These are phyloP conservation scores for Debaryomyces psychrophilus DNA, from an alignment of 1,139 yeast genomes.

Conservation along the genomic window DNA sequence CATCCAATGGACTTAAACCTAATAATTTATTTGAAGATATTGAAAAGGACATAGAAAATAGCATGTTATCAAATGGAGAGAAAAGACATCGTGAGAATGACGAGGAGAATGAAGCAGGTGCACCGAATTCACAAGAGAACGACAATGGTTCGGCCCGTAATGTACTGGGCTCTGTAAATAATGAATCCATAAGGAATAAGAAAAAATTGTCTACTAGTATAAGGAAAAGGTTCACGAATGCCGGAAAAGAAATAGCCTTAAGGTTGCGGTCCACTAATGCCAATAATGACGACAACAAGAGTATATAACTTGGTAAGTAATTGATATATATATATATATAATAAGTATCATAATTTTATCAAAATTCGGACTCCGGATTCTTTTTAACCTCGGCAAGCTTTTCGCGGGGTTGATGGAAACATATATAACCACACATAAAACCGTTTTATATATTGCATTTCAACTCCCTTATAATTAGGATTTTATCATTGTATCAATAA, in stretches of 20 bases:
- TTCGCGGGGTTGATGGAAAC: background rate
- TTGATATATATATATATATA: slow-evolving; percentile 3
- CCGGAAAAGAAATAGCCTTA: slow-evolving; percentile 28
- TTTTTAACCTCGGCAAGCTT: background rate
- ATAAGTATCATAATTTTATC: background rate
- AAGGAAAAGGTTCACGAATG: slow-evolving; percentile 21
- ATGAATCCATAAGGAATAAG: background rate
- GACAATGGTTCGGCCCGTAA: background rate
- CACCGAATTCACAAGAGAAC: slow-evolving; percentile 12
- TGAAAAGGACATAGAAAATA: slow-evolving; percentile 19
- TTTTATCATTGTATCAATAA: background rate
- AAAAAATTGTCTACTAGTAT: slow-evolving; percentile 15
- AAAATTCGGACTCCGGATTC: background rate
- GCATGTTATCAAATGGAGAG: slow-evolving; percentile 14
- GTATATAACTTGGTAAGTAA: slow-evolving; percentile 8
- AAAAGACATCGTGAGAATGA: slow-evolving; percentile 26
- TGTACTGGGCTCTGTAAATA: background rate
- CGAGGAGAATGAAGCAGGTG: slow-evolving; percentile 14
- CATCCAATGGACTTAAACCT: slow-evolving; percentile 14
- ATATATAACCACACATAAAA: background rate
- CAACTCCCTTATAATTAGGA: background rate
- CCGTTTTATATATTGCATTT: background rate
- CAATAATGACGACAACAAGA: slow-evolving; percentile 4
- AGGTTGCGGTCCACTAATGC: slow-evolving; percentile 12
- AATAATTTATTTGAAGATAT: slow-evolving; percentile 24